Conservation (phyloP, 139 green algal genomes). For the Haematococcus sp. region DNA sequence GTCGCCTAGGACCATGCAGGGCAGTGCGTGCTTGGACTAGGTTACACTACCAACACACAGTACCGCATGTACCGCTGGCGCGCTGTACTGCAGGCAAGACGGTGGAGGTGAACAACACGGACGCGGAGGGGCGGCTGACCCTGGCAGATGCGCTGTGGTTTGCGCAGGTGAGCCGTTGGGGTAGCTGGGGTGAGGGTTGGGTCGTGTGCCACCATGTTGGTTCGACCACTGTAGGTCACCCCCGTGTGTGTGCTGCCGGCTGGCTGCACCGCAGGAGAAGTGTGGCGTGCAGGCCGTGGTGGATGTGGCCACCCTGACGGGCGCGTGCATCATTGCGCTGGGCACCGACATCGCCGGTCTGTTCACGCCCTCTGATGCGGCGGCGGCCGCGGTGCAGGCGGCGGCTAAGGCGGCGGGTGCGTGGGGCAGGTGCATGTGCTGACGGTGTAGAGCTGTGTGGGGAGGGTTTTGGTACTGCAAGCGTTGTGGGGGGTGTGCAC, state of each 20-base stretch:
- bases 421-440: background rate
- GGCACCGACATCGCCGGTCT: conserved; percentile 76
- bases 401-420: conserved; percentile 47
- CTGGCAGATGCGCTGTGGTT: conserved; percentile 94
- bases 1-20: too few species aligned
- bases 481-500: too few species aligned
- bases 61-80: too few species aligned
- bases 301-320: conserved; percentile 96
- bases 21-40: too few species aligned
- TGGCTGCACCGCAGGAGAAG: conserved; percentile 27
- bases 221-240: too few species aligned
- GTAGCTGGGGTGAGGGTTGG: background rate
- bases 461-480: too few species aligned
- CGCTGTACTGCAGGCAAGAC: conserved; percentile 63
- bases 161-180: conserved; percentile 60
- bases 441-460: too few species aligned
- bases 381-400: conserved; percentile 41
- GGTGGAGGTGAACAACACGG: conserved; percentile 82
- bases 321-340: conserved; percentile 66
- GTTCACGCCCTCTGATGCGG: conserved; percentile 72
- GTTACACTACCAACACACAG: too few species aligned
- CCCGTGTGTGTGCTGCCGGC: too few species aligned
- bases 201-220: background rate
- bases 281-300: conserved; percentile 70
- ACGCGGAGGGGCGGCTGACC: conserved; percentile 92